Evolutionary conservation across 2,329 filamentous ascomycete genomes (phyloP).

Genomic region (Sporothrix sp.): DNA sequence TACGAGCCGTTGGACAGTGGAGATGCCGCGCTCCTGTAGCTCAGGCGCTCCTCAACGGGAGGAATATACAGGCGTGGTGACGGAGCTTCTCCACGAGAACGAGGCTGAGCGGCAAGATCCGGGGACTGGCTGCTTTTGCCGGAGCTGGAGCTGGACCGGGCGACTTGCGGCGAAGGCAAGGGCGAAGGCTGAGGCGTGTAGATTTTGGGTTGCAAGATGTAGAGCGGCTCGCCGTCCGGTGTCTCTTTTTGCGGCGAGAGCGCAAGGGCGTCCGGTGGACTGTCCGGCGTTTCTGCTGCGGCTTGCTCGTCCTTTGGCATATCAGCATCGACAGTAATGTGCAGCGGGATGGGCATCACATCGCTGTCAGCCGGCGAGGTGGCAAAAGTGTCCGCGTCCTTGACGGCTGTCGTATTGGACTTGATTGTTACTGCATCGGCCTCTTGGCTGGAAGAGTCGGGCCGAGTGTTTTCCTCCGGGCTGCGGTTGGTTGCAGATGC

Average conservation of each 20-base stretch:
- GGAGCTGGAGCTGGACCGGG: constrained; percentile 21
- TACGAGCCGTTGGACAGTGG: not conserved
- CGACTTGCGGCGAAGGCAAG: constrained; percentile 36
- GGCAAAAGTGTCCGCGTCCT: not conserved
- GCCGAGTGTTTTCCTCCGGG: not conserved
- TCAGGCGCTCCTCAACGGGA: constrained; percentile 4
- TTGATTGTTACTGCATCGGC: constrained; percentile 4
- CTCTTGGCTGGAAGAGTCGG: not conserved
- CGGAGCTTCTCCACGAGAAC: not conserved
- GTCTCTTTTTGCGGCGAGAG: not conserved
- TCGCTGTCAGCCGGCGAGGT: not conserved
- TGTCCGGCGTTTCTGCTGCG: not conserved
- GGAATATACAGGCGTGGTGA: constrained; percentile 7
- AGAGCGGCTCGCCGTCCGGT: constrained; percentile 30
- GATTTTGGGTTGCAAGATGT: constrained; percentile 46
- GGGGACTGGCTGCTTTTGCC: not conserved
- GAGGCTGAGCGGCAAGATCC: not conserved
- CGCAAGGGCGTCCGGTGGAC: not conserved
- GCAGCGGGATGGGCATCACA: constrained; percentile 1
- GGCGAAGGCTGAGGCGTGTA: constrained; percentile 46
- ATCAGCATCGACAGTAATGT: not conserved
- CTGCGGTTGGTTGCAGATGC: not conserved
- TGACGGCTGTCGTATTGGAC: constrained; percentile 3
- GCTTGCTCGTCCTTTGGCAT: not conserved
- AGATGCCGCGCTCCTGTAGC: not conserved